Evolutionary conservation across 306 rosid genomes (phyloP).

Genomic region (Alnus rubra): DNA sequence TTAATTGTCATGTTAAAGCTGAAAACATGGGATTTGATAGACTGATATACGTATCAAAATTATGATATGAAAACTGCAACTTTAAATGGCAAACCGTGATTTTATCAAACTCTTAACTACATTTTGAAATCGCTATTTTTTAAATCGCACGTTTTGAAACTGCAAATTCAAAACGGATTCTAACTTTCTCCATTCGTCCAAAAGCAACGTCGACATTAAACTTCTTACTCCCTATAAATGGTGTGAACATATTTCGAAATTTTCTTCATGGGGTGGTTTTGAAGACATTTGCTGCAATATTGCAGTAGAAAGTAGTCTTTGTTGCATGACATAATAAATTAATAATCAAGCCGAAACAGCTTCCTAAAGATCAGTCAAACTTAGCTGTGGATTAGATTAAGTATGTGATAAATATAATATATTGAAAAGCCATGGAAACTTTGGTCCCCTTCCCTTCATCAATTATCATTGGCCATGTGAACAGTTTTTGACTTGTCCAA

Average conservation of each 20-base stretch:
- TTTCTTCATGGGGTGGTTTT: neutral
- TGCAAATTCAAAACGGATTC: no score
- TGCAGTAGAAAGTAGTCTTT: neutral
- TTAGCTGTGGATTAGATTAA: neutral
- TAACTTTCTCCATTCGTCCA: neutral
- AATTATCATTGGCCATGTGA: slow-evolving; percentile 16
- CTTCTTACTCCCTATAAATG: neutral
- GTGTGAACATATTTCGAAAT: neutral
- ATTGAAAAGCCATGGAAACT: slow-evolving; percentile 2
- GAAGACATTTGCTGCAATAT: neutral
- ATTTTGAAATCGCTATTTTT: no score
- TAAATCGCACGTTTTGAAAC: no score
- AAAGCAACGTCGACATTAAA: neutral
- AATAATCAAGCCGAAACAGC: neutral
- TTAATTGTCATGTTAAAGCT: no score
- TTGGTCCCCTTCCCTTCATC: slow-evolving; percentile 1
- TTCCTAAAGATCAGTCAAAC: neutral
- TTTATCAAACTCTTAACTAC: no score
- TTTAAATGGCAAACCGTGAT: no score
- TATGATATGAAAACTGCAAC: no score
- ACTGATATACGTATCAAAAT: no score
- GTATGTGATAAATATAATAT: neutral
- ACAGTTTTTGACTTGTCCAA: slow-evolving; percentile 24
- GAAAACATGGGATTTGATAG: no score
- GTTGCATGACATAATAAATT: neutral